Percentiles rank a stretch among this genome's conserved stretches.
phyloP scores from a whole-genome alignment of 2,329 filamentous ascomycete species.

The Aspergillus candidus region DNA sequence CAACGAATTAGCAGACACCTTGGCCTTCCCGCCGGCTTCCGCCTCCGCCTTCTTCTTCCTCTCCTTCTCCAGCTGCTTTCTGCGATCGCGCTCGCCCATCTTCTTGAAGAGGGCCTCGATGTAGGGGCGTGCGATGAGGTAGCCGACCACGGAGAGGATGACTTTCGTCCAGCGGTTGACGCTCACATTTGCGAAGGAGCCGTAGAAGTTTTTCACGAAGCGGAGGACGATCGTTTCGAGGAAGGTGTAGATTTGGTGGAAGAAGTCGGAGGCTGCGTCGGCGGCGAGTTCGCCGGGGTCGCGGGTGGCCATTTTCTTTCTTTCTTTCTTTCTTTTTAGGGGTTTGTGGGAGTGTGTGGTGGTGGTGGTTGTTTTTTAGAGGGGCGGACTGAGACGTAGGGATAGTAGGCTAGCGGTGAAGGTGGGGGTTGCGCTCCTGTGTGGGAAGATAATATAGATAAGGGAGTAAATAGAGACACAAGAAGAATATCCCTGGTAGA shows the following conservation, averaged over 20 bases:
- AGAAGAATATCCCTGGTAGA: no score
- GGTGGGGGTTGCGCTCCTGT: no score
- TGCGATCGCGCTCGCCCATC: slow-evolving; percentile 37
- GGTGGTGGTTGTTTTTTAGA: slow-evolving; percentile 1
- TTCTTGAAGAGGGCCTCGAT: slow-evolving; percentile 61
- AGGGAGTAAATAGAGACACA: no score
- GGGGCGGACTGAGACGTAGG: neutral
- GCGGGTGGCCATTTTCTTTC: slow-evolving; percentile 19
- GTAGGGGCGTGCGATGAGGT: slow-evolving; percentile 68
- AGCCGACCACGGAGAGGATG: slow-evolving; percentile 64
- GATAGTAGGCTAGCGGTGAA: neutral
- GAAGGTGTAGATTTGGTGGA: slow-evolving; percentile 22
- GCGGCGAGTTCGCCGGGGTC: slow-evolving; percentile 20
- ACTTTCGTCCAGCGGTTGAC: slow-evolving; percentile 57
- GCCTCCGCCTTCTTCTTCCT: slow-evolving; percentile 44
- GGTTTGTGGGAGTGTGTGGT: neutral
- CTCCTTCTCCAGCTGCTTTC: slow-evolving; percentile 50
- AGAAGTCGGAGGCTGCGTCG: slow-evolving; percentile 27
- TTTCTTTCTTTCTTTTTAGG: slow-evolving; percentile 3
- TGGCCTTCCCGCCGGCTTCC: slow-evolving; percentile 43
- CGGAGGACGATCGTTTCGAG: slow-evolving; percentile 22
- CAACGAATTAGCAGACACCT: slow-evolving; percentile 60
- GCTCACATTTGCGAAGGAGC: slow-evolving; percentile 40
- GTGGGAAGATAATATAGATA: no score
- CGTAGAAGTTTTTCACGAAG: slow-evolving; percentile 36